These are phyloP conservation scores for Metarhizium rileyi DNA, from an alignment of 2,329 filamentous ascomycete species.

Conservation along the genomic window DNA sequence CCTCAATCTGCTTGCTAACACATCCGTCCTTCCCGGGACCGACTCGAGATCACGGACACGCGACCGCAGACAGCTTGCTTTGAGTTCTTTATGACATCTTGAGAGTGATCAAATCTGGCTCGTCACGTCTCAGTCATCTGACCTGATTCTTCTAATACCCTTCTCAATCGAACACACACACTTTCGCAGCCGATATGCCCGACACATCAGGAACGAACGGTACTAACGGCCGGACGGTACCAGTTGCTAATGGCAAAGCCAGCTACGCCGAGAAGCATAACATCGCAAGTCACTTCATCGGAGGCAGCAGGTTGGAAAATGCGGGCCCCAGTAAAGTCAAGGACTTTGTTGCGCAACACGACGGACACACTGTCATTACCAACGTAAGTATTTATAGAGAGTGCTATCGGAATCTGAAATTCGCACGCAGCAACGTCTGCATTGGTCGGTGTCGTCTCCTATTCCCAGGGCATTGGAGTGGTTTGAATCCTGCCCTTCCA, in stretches of 20 bases:
- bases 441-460: no score
- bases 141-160: neutral
- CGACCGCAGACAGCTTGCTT: neutral
- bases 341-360: conserved; percentile 84
- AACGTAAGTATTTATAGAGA: conserved; percentile 54
- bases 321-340: conserved; percentile 82
- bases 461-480: no score
- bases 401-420: no score
- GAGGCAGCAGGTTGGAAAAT: conserved; percentile 77
- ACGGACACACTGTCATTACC: conserved; percentile 96
- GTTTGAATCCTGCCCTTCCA: no score
- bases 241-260: conserved; percentile 46
- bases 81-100: conserved; percentile 1
- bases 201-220: conserved; percentile 31
- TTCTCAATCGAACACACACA: neutral
- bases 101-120: neutral
- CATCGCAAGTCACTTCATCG: conserved; percentile 89
- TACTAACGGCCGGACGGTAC: conserved; percentile 39
- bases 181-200: conserved; percentile 32
- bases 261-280: conserved; percentile 74
- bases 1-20: neutral
- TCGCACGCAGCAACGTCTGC: neutral
- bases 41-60: conserved; percentile 1
- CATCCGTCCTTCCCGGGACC: neutral
- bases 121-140: neutral